Base-by-base conservation (phyloP, 495 filamentous ascomycete species). In the Tirmania nivea region DNA sequence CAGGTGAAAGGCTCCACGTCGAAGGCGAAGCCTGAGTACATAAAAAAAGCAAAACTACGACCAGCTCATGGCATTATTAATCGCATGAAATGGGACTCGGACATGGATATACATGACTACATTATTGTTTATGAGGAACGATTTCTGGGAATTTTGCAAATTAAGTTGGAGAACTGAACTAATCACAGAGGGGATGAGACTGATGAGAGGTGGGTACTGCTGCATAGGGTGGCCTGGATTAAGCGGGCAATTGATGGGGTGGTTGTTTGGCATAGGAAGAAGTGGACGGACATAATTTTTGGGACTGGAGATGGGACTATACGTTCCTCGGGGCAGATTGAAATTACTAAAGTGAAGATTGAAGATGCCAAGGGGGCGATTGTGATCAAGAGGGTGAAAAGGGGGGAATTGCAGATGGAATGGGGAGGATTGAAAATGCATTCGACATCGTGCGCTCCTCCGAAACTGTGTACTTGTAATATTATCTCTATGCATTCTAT, bases 201-300 rank as follows among this genome's bases (percentile, higher is more conserved):
- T 20, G 79, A 89, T 57, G 80, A 89, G 58, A 84, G 87, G 56
- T 89, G 86, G 60, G 87, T 89, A 57, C 85, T 84, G 8, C 74
- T 81, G 66, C 84, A 89, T 66, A 73, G 85, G 7, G 79, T 89
- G 50, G 51, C 82, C 50, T 85, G 80, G 57, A 85, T 89, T 56
- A 76, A 74, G 63, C 70, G 73, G 50, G 73, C 66, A 58, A 63
- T 63, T 9, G 67, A 74, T 55, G 70, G 68, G 11, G 65, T 69
- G 12, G 61, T 70, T 35, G 69, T 81, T 10, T 81, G 79, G 77
- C 73, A 80, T 55, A 65, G 75, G 49, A 66, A 66, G 52, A 61
- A 62, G 66, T 77, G 71, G 66, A 75, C 70, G 59, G 79, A 69
- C 66, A 65, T 59, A 59, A 69, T 73, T 55, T 87, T 72, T 71